Conservation (phyloP, 148 eudicot genomes). For the Vaccinium macrocarpon region DNA sequence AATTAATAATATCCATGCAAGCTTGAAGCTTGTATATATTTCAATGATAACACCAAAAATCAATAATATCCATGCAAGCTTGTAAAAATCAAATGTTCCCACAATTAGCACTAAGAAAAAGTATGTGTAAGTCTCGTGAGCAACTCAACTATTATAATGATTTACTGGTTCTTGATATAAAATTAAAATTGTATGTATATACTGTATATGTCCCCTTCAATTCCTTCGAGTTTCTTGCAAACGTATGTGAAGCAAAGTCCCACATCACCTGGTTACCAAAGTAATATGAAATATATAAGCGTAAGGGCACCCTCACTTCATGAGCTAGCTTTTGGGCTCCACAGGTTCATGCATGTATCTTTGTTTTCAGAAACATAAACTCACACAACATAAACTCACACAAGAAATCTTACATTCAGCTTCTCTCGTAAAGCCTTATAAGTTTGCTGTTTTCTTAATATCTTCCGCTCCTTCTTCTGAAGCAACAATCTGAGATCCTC, state of each 20-base stretch:
- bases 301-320: too few species aligned
- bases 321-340: background rate
- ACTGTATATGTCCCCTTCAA: background rate
- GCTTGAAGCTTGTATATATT: background rate
- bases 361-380: constrained; percentile 8
- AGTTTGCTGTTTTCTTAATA: constrained; percentile 57
- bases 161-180: background rate
- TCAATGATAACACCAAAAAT: background rate
- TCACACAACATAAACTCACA: background rate
- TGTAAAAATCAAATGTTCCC: constrained; percentile 1
- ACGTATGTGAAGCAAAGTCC: background rate
- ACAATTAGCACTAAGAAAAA: background rate
- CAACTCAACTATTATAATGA: background rate
- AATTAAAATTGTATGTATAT: background rate
- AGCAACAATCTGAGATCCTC: constrained; percentile 70
- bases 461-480: constrained; percentile 79
- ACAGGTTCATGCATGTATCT: background rate
- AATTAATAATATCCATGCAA: background rate
- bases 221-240: background rate
- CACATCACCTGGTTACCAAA: too few species aligned
- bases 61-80: background rate
- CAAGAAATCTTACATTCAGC: constrained; percentile 46
- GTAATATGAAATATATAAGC: too few species aligned
- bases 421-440: constrained; percentile 74
- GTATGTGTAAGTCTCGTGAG: background rate